phyloP scores from a whole-genome alignment of 768 basidiomycete species.

The Mycena amicta region DNA sequence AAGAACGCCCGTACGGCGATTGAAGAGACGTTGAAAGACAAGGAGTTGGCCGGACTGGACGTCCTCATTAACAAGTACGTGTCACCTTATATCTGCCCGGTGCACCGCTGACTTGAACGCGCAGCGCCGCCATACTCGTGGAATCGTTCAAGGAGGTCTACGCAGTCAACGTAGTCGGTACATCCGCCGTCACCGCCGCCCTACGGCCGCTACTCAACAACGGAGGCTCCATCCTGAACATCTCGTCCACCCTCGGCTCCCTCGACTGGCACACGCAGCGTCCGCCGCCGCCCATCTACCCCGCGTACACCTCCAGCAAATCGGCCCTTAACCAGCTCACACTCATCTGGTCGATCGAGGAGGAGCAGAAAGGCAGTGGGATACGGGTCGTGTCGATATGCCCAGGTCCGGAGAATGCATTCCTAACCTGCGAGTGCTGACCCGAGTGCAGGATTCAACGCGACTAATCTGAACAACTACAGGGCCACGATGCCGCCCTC shows the following conservation, averaged over 20 bases:
- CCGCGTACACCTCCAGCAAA: conserved; percentile 2
- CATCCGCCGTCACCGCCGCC: background rate
- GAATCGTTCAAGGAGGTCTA: background rate
- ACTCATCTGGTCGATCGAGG: background rate
- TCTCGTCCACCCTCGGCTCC: conserved; percentile 1
- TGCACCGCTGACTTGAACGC: too few species aligned
- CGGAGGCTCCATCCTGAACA: conserved; percentile 2
- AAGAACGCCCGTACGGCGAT: background rate
- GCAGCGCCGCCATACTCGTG: background rate
- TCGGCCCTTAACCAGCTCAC: conserved; percentile 5
- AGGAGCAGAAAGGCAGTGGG: conserved; percentile 1
- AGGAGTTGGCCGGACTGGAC: background rate
- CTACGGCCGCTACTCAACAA: background rate
- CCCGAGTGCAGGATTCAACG: background rate
- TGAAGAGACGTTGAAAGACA: background rate
- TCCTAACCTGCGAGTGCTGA: background rate
- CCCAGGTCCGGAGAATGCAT: background rate
- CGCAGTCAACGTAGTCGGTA: conserved; percentile 4
- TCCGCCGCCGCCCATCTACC: background rate
- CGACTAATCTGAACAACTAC: background rate
- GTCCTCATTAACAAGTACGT: background rate
- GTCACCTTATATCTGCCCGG: too few species aligned
- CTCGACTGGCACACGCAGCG: background rate
- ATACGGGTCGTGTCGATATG: conserved; percentile 5
- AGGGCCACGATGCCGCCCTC: background rate